Evolutionary conservation across 2,329 filamentous ascomycete species (phyloP), one percentile per base, ranked within the genome.

Genomic region (Chaetomiaceae sp.): DNA sequence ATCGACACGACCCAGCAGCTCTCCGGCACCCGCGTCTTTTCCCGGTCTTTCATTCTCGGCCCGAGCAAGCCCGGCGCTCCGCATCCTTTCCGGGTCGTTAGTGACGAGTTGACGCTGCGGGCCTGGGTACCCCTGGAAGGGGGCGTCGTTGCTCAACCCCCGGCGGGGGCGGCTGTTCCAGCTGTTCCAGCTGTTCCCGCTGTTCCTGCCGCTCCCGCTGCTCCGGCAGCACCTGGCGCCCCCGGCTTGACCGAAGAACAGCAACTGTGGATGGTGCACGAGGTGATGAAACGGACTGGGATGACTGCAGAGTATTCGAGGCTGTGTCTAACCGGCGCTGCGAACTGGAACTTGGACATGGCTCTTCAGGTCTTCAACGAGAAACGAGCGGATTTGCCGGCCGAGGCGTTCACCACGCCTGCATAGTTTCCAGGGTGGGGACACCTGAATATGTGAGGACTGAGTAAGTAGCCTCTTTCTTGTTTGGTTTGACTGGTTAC

Each of bases 271-370:
- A 82, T 90, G 70, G 74, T 95, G 63, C 73, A 82, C 17, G 84
- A 93, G 64, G 77, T 96, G 46, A 85, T 82, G 57, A 82, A 82
- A 57, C 82, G 82, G 62, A 96, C 91, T 1, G 82, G 83, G 51
- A 89, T 99, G 83, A 93, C 82, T 8, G 69, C 83, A 9, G 75
- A 87, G 52, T 95, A 87, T 65, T 86, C 90, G 1, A 79, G 85
- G 59, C 79, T 95, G 74, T 96, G 92, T 61, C 75, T 97, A 14
- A 77, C 81, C 3, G 83, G 90, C 53, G 19, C 42, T 5, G 88
- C 85, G 50, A 79, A 77, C 33, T 97, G 90, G 89, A 81, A 95
- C 65, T 81, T 91, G 43, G 79, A 87, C 33, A 78, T 80, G 58
- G 92, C 91, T 2, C 70, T 91, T 7, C 58, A 73, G 77, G 48